Evolutionary conservation across 2,329 filamentous ascomycete genomes (phyloP).

Genomic region (Allantophomopsis cytisporea): DNA sequence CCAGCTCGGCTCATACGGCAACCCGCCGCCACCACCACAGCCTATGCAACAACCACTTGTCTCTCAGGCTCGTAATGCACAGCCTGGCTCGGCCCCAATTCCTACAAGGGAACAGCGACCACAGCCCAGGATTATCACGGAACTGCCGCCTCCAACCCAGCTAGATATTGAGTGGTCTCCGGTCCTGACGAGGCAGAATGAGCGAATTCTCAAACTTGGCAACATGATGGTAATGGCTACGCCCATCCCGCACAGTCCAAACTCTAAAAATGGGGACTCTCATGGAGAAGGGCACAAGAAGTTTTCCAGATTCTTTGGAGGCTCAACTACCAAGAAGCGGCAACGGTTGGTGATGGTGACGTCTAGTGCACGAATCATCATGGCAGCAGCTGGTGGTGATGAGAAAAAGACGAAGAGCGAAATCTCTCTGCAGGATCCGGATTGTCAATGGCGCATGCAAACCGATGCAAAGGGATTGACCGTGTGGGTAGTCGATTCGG

Average conservation of each 20-base stretch:
- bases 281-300: slow-evolving; percentile 63
- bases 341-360: slow-evolving; percentile 93
- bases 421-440: slow-evolving; percentile 65
- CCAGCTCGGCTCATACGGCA: slow-evolving; percentile 37
- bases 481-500: slow-evolving; percentile 85
- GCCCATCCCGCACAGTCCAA: slow-evolving; percentile 61
- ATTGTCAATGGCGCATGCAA: slow-evolving; percentile 67
- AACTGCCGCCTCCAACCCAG: slow-evolving; percentile 90
- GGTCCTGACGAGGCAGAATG: slow-evolving; percentile 78
- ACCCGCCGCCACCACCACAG: slow-evolving; percentile 14
- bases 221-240: slow-evolving; percentile 77
- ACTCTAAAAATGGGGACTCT: slow-evolving; percentile 51
- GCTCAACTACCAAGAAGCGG: slow-evolving; percentile 81
- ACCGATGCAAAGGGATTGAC: slow-evolving; percentile 78
- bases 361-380: slow-evolving; percentile 75
- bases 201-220: slow-evolving; percentile 86
- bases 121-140: slow-evolving; percentile 77
- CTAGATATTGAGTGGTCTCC: slow-evolving; percentile 98
- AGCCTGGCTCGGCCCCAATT: slow-evolving; percentile 21
- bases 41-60: slow-evolving; percentile 13
- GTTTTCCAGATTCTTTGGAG: slow-evolving; percentile 85
- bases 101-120: slow-evolving; percentile 26
- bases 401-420: slow-evolving; percentile 94
- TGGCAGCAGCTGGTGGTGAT: slow-evolving; percentile 83
- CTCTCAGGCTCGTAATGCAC: slow-evolving; percentile 15